These are phyloP conservation scores for Sphaerulina populicola DNA, from an alignment of 2,329 filamentous ascomycete genomes.

Conservation along the genomic window DNA sequence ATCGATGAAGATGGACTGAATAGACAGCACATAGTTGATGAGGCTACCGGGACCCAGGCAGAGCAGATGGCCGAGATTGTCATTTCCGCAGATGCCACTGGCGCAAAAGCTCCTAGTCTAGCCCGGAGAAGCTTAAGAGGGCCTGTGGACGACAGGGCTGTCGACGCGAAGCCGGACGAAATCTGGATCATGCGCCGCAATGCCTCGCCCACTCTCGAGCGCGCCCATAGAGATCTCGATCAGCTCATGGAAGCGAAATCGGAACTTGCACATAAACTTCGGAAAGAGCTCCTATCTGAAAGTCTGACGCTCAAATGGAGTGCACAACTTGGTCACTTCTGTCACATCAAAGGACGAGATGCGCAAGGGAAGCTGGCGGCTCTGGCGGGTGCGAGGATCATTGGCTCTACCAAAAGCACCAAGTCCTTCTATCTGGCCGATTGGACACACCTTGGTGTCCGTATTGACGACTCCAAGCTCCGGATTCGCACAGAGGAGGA, in stretches of 20 bases:
- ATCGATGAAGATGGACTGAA: constrained; percentile 91
- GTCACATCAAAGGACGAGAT: constrained; percentile 80
- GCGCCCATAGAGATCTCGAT: constrained; percentile 61
- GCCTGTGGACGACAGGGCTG: constrained; percentile 1
- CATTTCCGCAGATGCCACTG: constrained; percentile 55
- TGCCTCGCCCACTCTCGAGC: constrained; percentile 58
- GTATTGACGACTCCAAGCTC: constrained; percentile 66
- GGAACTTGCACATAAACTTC: constrained; percentile 53
- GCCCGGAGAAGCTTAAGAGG: constrained; percentile 20
- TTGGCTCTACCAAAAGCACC: constrained; percentile 76
- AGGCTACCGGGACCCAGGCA: constrained; percentile 62
- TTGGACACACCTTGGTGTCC: constrained; percentile 74
- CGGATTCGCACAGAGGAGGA: constrained; percentile 80
- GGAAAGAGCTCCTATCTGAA: constrained; percentile 46
- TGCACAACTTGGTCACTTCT: constrained; percentile 78
- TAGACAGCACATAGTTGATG: constrained; percentile 67
- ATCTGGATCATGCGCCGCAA: constrained; percentile 55
- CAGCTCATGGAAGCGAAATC: constrained; percentile 53
- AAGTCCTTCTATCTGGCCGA: constrained; percentile 73
- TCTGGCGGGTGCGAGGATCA: constrained; percentile 43
- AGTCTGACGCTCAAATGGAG: constrained; percentile 77
- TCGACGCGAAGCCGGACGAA: constrained; percentile 35
- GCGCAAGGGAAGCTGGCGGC: constrained; percentile 40
- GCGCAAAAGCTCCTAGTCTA: constrained; percentile 40
- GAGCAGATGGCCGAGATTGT: constrained; percentile 66